These are phyloP conservation scores for Thraustochytrium sp. DNA, from an alignment of 352 stramenopile genomes.

Conservation along the genomic window DNA sequence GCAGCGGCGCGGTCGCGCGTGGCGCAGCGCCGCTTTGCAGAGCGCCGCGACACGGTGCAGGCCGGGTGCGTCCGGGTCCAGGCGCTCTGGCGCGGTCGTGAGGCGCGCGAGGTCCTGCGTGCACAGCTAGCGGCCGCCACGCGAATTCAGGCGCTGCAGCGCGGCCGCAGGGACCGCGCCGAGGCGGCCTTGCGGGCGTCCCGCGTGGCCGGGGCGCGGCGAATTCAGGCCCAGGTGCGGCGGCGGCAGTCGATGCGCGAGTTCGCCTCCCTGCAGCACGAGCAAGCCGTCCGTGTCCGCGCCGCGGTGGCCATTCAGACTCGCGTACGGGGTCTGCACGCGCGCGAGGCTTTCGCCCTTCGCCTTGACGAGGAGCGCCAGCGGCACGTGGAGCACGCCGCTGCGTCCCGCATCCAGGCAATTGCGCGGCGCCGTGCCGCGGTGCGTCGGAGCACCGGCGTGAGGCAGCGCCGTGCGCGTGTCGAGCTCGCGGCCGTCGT, in stretches of 20 bases:
- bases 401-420: neutral
- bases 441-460: neutral
- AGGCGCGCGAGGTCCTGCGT: neutral
- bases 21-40: neutral
- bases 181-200: too few species aligned
- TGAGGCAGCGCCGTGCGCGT: too few species aligned
- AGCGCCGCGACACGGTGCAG: neutral
- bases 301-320: neutral
- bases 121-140: neutral
- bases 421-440: neutral
- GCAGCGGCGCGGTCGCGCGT: neutral
- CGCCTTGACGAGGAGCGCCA: neutral
- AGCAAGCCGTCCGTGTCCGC: neutral
- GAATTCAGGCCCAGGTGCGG: slow-evolving; percentile 4
- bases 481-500: too few species aligned
- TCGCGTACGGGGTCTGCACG: neutral
- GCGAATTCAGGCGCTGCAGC: neutral
- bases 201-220: neutral
- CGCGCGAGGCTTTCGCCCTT: neutral
- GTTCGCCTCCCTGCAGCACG: neutral
- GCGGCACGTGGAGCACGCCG: neutral
- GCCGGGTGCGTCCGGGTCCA: neutral
- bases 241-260: neutral
- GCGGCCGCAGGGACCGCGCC: neutral
- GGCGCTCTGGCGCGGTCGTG: neutral